A percentile compares a stretch with the other conserved stretches of the same genome.
Evolutionary conservation across 805 yeast genomes (phyloP).

Genomic region (Wickerhamomyces hampshirensis): DNA sequence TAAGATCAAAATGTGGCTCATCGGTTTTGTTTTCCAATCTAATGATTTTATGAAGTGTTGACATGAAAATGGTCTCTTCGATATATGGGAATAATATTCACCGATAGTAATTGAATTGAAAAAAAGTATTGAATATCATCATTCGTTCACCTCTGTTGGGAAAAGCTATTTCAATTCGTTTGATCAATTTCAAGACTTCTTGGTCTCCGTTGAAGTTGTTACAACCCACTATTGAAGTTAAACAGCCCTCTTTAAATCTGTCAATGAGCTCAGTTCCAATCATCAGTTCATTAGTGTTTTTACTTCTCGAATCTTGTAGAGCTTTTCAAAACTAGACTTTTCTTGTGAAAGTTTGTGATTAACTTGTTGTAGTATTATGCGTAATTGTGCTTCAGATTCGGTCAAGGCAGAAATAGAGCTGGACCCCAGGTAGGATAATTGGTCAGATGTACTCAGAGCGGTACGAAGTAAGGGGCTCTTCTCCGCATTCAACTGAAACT

Average conservation of each 20-base stretch:
- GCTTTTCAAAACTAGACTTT: too few relatives aligned
- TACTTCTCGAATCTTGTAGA: too few relatives aligned
- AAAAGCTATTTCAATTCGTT: slow-evolving; percentile 8
- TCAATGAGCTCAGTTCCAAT: too few relatives aligned
- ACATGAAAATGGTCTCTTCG: slow-evolving; percentile 7
- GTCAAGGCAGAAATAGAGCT: slow-evolving; percentile 15
- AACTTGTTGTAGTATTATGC: slow-evolving; percentile 10
- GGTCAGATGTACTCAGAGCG: slow-evolving; percentile 9
- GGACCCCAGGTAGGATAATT: slow-evolving; percentile 14
- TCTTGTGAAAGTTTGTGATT: slow-evolving; percentile 11
- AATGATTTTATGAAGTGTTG: slow-evolving; percentile 1
- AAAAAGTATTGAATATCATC: too few relatives aligned
- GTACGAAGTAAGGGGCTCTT: slow-evolving; percentile 15
- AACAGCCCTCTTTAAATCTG: slow-evolving; percentile 9
- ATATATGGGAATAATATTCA: slow-evolving; percentile 11
- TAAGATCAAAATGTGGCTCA: slow-evolving; percentile 4
- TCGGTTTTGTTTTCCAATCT: slow-evolving; percentile 4
- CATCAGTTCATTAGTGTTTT: too few relatives aligned
- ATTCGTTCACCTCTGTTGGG: slow-evolving; percentile 2
- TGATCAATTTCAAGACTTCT: slow-evolving; percentile 3
- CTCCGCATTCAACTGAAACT: slow-evolving; percentile 14
- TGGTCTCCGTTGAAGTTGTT: slow-evolving; percentile 6
- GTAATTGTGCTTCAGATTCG: slow-evolving; percentile 13
- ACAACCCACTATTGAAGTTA: slow-evolving; percentile 9
- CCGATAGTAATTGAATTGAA: slow-evolving; percentile 10